Evolutionary conservation across 1,284 basidiomycete species (phyloP), one percentile per base, ranked within the genome.

Genomic region (Takashimella tepidaria): DNA sequence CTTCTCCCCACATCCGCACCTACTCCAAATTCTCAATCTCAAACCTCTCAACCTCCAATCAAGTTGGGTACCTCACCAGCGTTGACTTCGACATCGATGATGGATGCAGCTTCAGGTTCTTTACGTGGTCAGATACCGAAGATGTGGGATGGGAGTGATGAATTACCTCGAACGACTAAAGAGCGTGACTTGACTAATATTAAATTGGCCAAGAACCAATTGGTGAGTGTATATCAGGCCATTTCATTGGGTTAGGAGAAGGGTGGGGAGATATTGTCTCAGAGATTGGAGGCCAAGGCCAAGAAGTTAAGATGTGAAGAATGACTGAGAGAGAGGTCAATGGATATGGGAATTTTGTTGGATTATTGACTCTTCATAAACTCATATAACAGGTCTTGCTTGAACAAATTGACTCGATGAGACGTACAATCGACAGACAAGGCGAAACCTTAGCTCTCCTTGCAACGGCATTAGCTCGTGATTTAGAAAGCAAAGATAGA

Each of bases 171-270:
- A 42, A 5, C 31, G 47, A n/a, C 49, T 56, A 13, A 54, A 54
- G 55, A 45, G 53, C 2, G 50, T 45, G 74, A 74, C 58, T 51
- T 76, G 48, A 69, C 73, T 4, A 77, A 77, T 60, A 58, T 63
- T 20, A 77, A 75, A 55, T 60, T 76, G 54, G 73, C 74, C 3
- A 74, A 71, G 63, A 76, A 76, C 56, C 74, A 76, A 57, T 57
- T 73, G 40, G 71, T 73, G 23, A 54, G 70, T 57, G 1, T 22
- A n/a, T n/a, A n/a, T n/a, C n/a, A n/a, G n/a, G n/a, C n/a, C n/a
- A n/a, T n/a, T n/a, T n/a, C n/a, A n/a, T n/a, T n/a, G n/a, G n/a
- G n/a, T n/a, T n/a, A n/a, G n/a, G n/a, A n/a, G n/a, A n/a, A n/a
- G n/a, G n/a, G n/a, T n/a, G n/a, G n/a, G n/a, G n/a, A n/a, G n/a